Conservation (phyloP, 164 flowering plant species). For the Platanus orientalis region DNA sequence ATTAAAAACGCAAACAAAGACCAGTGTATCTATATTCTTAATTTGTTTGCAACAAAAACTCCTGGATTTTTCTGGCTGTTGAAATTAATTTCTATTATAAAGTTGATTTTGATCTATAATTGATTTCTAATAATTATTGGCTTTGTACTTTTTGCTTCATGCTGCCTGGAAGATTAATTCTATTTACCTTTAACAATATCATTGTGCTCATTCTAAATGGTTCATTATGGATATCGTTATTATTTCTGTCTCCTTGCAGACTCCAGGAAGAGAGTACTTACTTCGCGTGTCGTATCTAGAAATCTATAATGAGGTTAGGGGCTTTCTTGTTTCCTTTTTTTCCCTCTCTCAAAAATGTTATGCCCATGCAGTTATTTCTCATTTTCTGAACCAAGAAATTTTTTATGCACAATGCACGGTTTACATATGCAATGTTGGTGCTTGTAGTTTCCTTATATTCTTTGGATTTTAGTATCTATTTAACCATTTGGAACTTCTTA, state of each 20-base stretch:
- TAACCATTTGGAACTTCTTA: neutral
- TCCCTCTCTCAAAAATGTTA: neutral
- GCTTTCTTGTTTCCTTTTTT: neutral
- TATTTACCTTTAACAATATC: no score
- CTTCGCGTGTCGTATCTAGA: constrained; percentile 99
- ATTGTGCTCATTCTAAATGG: neutral
- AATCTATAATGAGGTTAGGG: constrained; percentile 88
- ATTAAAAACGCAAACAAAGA: no score
- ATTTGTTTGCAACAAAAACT: no score
- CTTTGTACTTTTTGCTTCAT: no score
- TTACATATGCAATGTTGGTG: neutral
- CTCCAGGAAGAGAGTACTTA: constrained; percentile 92
- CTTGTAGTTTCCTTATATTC: neutral
- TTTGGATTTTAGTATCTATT: constrained; percentile 1
- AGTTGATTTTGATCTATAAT: no score
- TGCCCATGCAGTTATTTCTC: neutral
- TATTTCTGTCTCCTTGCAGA: constrained; percentile 43
- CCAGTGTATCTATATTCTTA: no score
- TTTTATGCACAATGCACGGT: neutral
- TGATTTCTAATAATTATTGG: no score
- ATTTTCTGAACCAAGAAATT: no score
- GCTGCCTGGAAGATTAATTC: no score
- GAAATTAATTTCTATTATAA: no score
- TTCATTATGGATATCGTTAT: neutral
- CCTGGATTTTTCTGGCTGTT: no score